Base-by-base conservation (phyloP, 2,329 filamentous ascomycete genomes). In the Boeremia lycopersici region DNA sequence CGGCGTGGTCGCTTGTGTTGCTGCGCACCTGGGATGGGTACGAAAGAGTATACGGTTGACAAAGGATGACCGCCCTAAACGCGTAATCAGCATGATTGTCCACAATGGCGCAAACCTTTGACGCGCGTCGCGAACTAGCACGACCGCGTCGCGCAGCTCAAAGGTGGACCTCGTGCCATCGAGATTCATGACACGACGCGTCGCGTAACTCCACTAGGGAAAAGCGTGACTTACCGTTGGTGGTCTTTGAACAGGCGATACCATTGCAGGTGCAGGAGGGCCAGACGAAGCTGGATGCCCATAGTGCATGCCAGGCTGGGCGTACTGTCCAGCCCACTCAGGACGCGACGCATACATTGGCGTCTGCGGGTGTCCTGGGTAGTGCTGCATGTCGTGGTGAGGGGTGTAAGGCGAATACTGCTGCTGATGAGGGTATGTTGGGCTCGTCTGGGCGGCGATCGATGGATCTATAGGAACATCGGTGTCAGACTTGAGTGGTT, bases 381-480 rank as follows among this genome's bases (percentile, higher is more conserved):
- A 91, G 69, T 96, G 71, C 69, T 87, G 82, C 89, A 96, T 95
- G 67, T 96, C 90, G 82, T 92, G 89, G 63, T 88, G 88, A 53
- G 89, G 86, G 54, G 86, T 86, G 78, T 97, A 97, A 31, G 93
- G 91, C 67, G 92, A 93, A 77, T 96, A 96, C 75, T 89, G 87
- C 75, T 83, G 81, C 62, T 86, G 85, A 62, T 91, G 89, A 68
- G 90, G 85, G 76, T 96, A 97, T 70, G 91, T 93, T 23, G 93
- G 93, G 83, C 91, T 96, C 74, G 91, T 90, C 71, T 90, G 88
- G 77, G 92, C 89, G 78, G 92, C 90, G 77, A 97, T 96, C 77
- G 92, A 96, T 73, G 93, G 92, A 96, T 97, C 93, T 97, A 96
- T 93, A 89, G 91, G 91, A 83, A 96, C 87, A 87, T 91, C 89